Evolutionary conservation across 352 stramenopile genomes (phyloP).

Genomic region (Phytophthora melonis): DNA sequence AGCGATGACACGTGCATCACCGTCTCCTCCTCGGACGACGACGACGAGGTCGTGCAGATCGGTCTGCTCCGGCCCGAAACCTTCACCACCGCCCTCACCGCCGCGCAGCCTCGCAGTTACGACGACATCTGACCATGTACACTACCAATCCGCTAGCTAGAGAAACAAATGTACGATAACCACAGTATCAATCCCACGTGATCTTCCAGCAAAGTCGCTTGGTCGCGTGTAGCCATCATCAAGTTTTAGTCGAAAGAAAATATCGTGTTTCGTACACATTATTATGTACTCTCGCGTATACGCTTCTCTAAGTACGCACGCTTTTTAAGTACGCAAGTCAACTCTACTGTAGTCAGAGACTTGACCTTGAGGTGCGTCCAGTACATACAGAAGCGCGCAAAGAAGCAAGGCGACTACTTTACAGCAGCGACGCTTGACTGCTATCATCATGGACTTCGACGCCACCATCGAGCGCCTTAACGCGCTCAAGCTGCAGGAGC

Average conservation of each 20-base stretch:
- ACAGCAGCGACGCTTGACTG: conserved; percentile 15
- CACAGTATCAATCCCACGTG: background rate
- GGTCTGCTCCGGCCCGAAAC: conserved; percentile 25
- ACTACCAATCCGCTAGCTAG: conserved; percentile 22
- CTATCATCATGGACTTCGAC: conserved; percentile 57
- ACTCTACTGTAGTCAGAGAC: conserved; percentile 23
- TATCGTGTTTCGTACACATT: background rate
- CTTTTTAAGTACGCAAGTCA: conserved; percentile 22
- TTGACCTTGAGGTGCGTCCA: conserved; percentile 19
- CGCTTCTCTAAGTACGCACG: background rate
- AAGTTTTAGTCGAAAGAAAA: background rate
- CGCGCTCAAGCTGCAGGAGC: conserved; percentile 74
- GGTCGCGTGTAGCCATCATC: background rate
- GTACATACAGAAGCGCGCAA: background rate
- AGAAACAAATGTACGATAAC: conserved; percentile 38
- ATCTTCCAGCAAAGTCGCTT: background rate
- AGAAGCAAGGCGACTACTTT: background rate
- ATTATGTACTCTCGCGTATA: conserved; percentile 10
- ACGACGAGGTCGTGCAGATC: conserved; percentile 34
- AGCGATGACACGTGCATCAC: conserved; percentile 43
- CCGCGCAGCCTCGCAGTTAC: conserved; percentile 31
- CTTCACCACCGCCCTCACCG: conserved; percentile 26
- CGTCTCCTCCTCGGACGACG: conserved; percentile 40
- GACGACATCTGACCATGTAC: conserved; percentile 38
- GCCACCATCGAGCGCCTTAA: conserved; percentile 78